A percentile compares a stretch with the other conserved stretches of the same genome.
phyloP scores from a whole-genome alignment of 148 eudicot genomes.

The Chenopodium quinoa region DNA sequence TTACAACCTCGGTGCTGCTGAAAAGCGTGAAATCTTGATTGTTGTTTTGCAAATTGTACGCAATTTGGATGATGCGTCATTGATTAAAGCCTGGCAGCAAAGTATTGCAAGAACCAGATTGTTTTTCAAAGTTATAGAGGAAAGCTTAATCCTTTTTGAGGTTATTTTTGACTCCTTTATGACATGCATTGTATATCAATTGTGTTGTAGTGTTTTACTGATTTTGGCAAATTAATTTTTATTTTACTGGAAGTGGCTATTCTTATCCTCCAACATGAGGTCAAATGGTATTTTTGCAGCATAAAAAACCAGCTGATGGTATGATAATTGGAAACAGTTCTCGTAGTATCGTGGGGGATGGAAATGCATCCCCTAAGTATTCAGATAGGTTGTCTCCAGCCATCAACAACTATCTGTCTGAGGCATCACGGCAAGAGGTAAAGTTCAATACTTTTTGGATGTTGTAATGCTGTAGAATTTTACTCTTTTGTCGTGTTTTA shows the following conservation, averaged over 20 bases:
- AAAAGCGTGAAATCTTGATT: conserved; percentile 91
- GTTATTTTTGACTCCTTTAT: conserved; percentile 32
- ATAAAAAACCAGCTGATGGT: conserved; percentile 80
- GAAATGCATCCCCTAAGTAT: conserved; percentile 78
- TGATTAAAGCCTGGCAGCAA: conserved; percentile 96
- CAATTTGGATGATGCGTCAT: conserved; percentile 92
- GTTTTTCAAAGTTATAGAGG: conserved; percentile 96
- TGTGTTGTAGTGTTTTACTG: no score
- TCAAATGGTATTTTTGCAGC: conserved; percentile 48
- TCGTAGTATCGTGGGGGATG: conserved; percentile 69
- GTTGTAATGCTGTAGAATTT: neutral
- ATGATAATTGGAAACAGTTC: conserved; percentile 86
- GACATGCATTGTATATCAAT: neutral
- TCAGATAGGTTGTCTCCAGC: conserved; percentile 98
- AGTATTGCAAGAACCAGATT: conserved; percentile 96
- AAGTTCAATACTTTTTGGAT: conserved; percentile 22
- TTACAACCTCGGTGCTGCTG: conserved; percentile 85
- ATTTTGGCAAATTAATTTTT: neutral
- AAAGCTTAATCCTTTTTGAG: conserved; percentile 86
- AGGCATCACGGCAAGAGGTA: conserved; percentile 97
- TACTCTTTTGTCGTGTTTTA: neutral
- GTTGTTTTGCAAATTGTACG: conserved; percentile 87
- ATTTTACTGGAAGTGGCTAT: neutral
- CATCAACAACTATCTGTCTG: conserved; percentile 84
- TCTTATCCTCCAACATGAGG: neutral